A percentile compares a stretch with the other conserved stretches of the same genome.
Evolutionary conservation across 768 basidiomycete species (phyloP).

Genomic region (Tulasnella sp.): DNA sequence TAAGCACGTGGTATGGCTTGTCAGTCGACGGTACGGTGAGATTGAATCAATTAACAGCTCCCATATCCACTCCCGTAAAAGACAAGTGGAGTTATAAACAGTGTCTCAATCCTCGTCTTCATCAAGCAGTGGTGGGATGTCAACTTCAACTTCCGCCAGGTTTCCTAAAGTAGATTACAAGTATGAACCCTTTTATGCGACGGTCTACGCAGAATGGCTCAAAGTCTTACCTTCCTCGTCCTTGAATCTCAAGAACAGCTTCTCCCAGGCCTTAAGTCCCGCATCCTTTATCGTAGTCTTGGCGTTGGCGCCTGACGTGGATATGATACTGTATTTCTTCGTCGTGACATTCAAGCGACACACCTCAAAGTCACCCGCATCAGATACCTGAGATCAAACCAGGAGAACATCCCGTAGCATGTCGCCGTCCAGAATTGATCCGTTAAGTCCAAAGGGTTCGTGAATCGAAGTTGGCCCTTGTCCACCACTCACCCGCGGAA

Average conservation of each 20-base stretch:
- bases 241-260: conserved; percentile 4
- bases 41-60: too few relatives aligned
- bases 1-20: too few relatives aligned
- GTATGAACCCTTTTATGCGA: not conserved
- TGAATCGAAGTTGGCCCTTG: too few relatives aligned
- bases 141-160: conserved; percentile 1
- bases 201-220: not conserved
- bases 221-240: conserved; percentile 5
- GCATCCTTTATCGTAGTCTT: conserved; percentile 9
- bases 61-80: not conserved
- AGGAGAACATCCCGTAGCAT: not conserved
- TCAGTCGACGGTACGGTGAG: too few relatives aligned
- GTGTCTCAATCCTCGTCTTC: not conserved
- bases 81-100: not conserved
- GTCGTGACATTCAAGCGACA: conserved; percentile 4
- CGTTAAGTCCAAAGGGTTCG: not conserved
- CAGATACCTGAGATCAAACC: not conserved
- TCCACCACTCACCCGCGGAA: not conserved
- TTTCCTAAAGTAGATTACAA: not conserved
- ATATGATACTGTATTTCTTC: not conserved
- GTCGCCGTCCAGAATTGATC: not conserved
- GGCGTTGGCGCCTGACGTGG: not conserved
- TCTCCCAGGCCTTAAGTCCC: conserved; percentile 11
- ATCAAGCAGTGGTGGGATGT: not conserved
- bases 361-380: conserved; percentile 2